Evolutionary conservation across 192 early-diverging fungal genomes (phyloP).

Genomic region (Rhizoclosmatium globosum): DNA sequence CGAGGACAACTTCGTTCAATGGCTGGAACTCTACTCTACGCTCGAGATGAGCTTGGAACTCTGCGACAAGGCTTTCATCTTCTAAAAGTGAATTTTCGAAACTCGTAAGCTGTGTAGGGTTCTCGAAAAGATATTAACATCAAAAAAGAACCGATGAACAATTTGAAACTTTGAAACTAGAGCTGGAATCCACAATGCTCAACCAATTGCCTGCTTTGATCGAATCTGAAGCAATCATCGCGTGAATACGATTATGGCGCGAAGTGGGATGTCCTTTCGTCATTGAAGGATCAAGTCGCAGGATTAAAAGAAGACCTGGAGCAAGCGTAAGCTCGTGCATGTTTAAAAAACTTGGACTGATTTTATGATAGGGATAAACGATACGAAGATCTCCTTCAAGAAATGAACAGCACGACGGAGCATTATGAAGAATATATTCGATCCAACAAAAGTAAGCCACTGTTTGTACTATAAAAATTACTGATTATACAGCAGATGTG

Average conservation of each 20-base stretch:
- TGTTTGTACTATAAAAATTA: neutral
- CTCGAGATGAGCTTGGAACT: neutral
- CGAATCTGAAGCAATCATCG: neutral
- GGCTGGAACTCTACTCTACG: constrained; percentile 2
- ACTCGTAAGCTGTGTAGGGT: neutral
- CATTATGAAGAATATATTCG: constrained; percentile 16
- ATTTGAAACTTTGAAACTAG: no score
- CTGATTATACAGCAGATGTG: neutral
- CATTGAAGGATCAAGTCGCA: constrained; percentile 9
- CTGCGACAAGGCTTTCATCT: constrained; percentile 1
- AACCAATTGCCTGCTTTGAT: neutral
- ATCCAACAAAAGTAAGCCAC: constrained; percentile 19
- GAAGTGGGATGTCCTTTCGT: neutral
- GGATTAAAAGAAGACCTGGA: constrained; percentile 20
- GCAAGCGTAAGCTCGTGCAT: neutral
- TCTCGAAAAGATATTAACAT: no score
- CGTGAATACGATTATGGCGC: neutral
- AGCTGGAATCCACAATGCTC: neutral
- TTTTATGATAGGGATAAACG: neutral
- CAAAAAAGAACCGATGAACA: no score
- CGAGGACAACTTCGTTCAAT: constrained; percentile 22
- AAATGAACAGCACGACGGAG: constrained; percentile 9
- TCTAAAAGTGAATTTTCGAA: neutral
- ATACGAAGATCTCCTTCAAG: constrained; percentile 4
- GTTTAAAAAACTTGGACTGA: no score